These are phyloP conservation scores for Pisolithus thermaeus DNA, from an alignment of 1,284 basidiomycete genomes.

Conservation along the genomic window DNA sequence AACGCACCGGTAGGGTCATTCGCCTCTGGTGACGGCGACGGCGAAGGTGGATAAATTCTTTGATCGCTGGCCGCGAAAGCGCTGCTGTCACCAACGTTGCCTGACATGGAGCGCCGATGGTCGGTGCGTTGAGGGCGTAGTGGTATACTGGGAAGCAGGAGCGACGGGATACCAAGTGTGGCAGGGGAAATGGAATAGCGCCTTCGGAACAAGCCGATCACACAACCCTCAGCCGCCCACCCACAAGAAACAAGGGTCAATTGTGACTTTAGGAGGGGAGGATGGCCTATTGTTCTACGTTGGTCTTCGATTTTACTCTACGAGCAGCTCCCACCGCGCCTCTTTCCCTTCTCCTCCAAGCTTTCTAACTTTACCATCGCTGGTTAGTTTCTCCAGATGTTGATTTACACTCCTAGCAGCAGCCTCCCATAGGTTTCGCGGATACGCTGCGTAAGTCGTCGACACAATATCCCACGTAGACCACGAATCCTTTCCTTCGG, in stretches of 20 bases:
- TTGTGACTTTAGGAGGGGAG: no score
- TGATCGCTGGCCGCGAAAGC: conserved; percentile 9
- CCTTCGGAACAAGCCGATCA: conserved; percentile 30
- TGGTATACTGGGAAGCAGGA: conserved; percentile 20
- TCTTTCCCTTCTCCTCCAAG: conserved; percentile 45
- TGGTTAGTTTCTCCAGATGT: conserved; percentile 71
- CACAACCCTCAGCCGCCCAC: background rate
- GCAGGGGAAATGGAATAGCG: conserved; percentile 18
- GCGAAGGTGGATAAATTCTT: conserved; percentile 23
- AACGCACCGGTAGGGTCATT: conserved; percentile 27
- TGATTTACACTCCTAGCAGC: conserved; percentile 67
- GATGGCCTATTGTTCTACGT: no score
- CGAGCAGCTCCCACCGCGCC: conserved; percentile 30
- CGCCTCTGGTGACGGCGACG: conserved; percentile 26
- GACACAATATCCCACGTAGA: conserved; percentile 63
- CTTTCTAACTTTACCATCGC: conserved; percentile 53
- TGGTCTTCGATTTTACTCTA: no score
- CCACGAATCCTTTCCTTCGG: conserved; percentile 34
- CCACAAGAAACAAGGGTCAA: no score
- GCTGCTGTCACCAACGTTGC: conserved; percentile 16
- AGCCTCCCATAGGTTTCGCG: conserved; percentile 65
- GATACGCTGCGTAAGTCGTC: conserved; percentile 66
- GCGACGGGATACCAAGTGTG: conserved; percentile 28
- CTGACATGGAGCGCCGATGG: conserved; percentile 26
- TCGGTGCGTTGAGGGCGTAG: conserved; percentile 27